phyloP scores from a whole-genome alignment of 1,139 yeast genomes.

The Nakaseomyces uthaithaninus region DNA sequence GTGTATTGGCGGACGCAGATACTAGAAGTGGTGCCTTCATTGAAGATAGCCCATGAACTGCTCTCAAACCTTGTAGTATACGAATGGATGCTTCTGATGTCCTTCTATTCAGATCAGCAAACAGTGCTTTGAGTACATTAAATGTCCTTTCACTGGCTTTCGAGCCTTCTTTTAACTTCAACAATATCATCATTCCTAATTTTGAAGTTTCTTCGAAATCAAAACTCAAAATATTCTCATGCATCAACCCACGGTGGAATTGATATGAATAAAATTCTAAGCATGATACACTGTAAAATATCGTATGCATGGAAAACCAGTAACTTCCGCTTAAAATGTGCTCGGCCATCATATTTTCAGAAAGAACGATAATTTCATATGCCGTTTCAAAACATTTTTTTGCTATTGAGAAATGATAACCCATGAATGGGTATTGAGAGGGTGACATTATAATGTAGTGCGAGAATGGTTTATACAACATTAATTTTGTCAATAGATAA shows the following conservation, averaged over 20 bases:
- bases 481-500: conserved; percentile 58
- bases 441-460: conserved; percentile 37
- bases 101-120: conserved; percentile 38
- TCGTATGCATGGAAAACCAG: conserved; percentile 84
- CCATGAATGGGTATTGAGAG: conserved; percentile 14
- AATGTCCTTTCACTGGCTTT: conserved; percentile 68
- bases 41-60: neutral
- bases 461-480: conserved; percentile 64
- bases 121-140: conserved; percentile 62
- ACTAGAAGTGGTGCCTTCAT: conserved; percentile 1
- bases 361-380: conserved; percentile 65
- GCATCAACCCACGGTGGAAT: conserved; percentile 30
- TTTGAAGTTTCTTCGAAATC: conserved; percentile 54
- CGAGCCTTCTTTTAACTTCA: conserved; percentile 56
- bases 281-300: conserved; percentile 79
- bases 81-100: conserved; percentile 15
- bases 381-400: conserved; percentile 77
- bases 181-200: conserved; percentile 60
- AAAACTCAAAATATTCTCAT: conserved; percentile 58
- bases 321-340: conserved; percentile 72
- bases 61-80: neutral
- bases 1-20: neutral
- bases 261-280: conserved; percentile 58
- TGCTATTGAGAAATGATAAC: conserved; percentile 48
- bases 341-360: conserved; percentile 65